These are phyloP conservation scores for Boletus reticuloceps DNA, from an alignment of 768 basidiomycete genomes.

Conservation along the genomic window DNA sequence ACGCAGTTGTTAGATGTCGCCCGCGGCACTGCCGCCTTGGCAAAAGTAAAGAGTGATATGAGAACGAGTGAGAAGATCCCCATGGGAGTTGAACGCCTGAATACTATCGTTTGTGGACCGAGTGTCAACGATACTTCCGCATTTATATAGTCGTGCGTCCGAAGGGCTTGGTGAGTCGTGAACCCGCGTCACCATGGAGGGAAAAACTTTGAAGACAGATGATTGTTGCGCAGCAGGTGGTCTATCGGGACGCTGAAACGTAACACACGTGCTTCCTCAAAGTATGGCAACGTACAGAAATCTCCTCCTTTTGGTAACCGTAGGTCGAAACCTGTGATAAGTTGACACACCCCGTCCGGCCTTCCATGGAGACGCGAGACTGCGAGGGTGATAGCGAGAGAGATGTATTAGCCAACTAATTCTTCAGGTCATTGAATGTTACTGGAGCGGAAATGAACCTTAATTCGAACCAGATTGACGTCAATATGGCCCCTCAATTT, in stretches of 20 bases:
- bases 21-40: constrained; percentile 11
- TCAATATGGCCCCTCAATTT: no score
- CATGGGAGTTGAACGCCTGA: neutral
- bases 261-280: neutral
- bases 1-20: constrained; percentile 37
- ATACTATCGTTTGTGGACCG: neutral
- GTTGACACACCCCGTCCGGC: neutral
- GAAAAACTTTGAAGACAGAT: neutral
- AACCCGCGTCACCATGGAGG: neutral
- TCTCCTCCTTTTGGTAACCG: neutral
- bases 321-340: neutral
- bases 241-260: neutral
- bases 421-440: no score
- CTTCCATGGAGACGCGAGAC: neutral
- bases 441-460: no score
- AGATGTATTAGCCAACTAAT: no score
- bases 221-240: neutral
- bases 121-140: neutral
- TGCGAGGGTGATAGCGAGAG: no score
- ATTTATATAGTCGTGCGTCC: constrained; percentile 6
- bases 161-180: no score
- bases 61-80: constrained; percentile 10
- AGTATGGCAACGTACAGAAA: neutral
- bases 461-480: no score
- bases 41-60: constrained; percentile 17